Conservation (phyloP, 1,139 yeast species). For the Pichia sp. region DNA sequence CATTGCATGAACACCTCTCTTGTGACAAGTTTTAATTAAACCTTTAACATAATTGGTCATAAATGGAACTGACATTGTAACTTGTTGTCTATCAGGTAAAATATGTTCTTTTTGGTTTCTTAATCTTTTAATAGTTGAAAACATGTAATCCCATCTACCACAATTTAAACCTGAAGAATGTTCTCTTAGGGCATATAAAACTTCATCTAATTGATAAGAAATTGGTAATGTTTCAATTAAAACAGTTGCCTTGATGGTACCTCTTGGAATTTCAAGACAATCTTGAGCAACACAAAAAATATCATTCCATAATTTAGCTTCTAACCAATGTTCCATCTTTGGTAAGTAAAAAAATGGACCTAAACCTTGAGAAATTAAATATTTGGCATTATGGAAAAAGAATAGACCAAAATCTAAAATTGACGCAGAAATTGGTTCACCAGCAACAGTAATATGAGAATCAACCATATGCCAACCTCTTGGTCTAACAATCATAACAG, state of each 20-base stretch:
- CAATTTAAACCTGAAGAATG: conserved; percentile 67
- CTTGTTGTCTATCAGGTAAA: conserved; percentile 65
- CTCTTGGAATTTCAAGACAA: conserved; percentile 54
- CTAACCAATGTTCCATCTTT: conserved; percentile 74
- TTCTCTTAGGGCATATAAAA: conserved; percentile 57
- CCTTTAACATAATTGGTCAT: conserved; percentile 67
- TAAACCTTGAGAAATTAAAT: conserved; percentile 51
- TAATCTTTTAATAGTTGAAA: conserved; percentile 59
- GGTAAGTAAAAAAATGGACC: conserved; percentile 76
- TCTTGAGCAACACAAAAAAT: conserved; percentile 68
- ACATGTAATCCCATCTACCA: conserved; percentile 75
- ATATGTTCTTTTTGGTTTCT: conserved; percentile 54
- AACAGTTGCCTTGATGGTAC: conserved; percentile 68
- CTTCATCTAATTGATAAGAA: conserved; percentile 70
- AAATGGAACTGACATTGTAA: conserved; percentile 73
- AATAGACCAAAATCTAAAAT: conserved; percentile 72
- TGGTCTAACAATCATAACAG: conserved; percentile 77
- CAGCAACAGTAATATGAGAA: conserved; percentile 62
- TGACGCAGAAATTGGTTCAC: conserved; percentile 72
- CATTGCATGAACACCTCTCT: conserved; percentile 70
- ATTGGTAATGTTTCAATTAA: conserved; percentile 68
- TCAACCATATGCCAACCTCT: conserved; percentile 85
- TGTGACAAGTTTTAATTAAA: conserved; percentile 61
- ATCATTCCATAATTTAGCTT: conserved; percentile 73
- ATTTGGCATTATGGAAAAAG: conserved; percentile 63